A percentile compares a stretch with the other conserved stretches of the same genome.
Evolutionary conservation across 2,329 filamentous ascomycete genomes (phyloP).

Genomic region (Fusarium sp.): DNA sequence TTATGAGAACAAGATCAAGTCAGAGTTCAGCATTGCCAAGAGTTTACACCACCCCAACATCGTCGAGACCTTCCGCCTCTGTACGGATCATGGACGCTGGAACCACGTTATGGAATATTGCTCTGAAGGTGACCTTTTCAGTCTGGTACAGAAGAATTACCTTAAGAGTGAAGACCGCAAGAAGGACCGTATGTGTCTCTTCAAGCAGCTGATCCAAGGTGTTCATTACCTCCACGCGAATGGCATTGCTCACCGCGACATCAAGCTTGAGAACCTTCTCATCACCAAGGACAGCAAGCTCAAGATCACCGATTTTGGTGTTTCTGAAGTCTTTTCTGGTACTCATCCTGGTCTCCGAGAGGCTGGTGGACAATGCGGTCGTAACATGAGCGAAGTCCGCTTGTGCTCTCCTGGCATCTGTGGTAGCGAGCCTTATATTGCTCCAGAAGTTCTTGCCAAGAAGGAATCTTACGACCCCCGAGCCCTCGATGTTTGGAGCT

Average conservation of each 20-base stretch:
- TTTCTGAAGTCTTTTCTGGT: slow-evolving; percentile 86
- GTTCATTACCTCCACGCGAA: slow-evolving; percentile 83
- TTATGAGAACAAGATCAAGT: slow-evolving; percentile 90
- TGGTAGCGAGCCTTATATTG: slow-evolving; percentile 87
- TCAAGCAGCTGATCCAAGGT: slow-evolving; percentile 88
- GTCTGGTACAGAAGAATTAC: slow-evolving; percentile 76
- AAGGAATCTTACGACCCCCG: slow-evolving; percentile 75
- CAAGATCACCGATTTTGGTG: slow-evolving; percentile 93
- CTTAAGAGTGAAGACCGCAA: slow-evolving; percentile 72
- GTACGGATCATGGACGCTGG: slow-evolving; percentile 79
- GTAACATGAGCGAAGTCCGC: slow-evolving; percentile 76
- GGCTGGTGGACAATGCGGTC: slow-evolving; percentile 77
- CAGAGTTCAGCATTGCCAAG: slow-evolving; percentile 88
- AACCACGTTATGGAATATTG: slow-evolving; percentile 97
- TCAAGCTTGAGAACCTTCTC: slow-evolving; percentile 89
- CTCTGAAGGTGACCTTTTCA: slow-evolving; percentile 81
- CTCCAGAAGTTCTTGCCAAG: slow-evolving; percentile 83
- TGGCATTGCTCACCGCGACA: slow-evolving; percentile 89
- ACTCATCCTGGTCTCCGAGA: slow-evolving; percentile 82
- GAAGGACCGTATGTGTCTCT: slow-evolving; percentile 81
- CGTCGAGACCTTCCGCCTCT: slow-evolving; percentile 81
- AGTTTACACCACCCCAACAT: slow-evolving; percentile 88
- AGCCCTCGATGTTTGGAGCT: slow-evolving; percentile 86
- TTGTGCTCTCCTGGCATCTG: slow-evolving; percentile 83
- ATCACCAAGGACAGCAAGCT: slow-evolving; percentile 82